Base-by-base conservation (phyloP, 495 filamentous ascomycete genomes). In the Aeminium ludgeri region DNA sequence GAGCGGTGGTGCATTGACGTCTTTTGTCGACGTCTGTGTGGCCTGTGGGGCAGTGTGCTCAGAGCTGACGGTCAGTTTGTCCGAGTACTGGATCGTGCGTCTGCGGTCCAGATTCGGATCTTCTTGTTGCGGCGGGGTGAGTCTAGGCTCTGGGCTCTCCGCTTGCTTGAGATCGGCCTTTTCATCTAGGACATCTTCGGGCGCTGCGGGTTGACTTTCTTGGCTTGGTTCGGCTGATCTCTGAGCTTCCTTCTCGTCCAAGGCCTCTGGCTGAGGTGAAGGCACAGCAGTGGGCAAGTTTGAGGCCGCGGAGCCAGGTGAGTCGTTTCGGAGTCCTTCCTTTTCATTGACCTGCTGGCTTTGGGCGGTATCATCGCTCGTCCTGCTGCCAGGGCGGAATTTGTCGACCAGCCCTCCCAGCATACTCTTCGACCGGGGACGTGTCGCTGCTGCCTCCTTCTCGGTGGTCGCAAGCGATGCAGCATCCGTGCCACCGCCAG, bases 171-270 rank as follows among this genome's bases (percentile, higher is more conserved):
- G 23, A 3, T 25, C 23, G 23, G 4, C 23, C 23, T 25, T 25
- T 8, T 25, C 15, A 15, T 12, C 15, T 15, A 18, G 11, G 16
- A 23, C 27, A 10, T 29, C 34, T 40, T 40, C 19, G 38, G 35
- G 23, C 3, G 8, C 8, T 25, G 23, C 23, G 23, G 23, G 8
- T 25, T n/a, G n/a, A n/a, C n/a, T n/a, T 12, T 34, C 31, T 30
- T 17, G 37, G 16, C 19, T 20, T 12, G 31, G 30, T 29, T 45
- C 37, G 10, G 20, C 38, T 7, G 18, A 17, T 16, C 34, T 40
- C 20, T 34, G 18, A 2, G 55, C 50, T 13, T 49, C 54, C 44
- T 67, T 69, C 45, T 68, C 66, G 37, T 64, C 52, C 10, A 40
- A 34, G 10, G 40, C 18, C 30, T 55, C 51, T 2, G 33, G 16